phyloP scores from a whole-genome alignment of 768 basidiomycete genomes.

The Tylopilus sp. region DNA sequence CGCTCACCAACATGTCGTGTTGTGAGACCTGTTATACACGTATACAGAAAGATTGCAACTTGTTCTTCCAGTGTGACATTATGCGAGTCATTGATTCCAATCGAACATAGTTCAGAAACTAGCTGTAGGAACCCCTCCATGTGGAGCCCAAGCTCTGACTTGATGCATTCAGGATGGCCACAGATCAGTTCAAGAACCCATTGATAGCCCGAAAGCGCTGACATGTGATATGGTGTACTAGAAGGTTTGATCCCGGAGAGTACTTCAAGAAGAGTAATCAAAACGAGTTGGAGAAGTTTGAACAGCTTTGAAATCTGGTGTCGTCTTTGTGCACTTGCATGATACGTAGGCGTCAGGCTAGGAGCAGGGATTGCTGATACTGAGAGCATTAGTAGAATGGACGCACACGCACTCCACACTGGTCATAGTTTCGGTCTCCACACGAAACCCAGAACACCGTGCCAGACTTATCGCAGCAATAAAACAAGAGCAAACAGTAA shows the following conservation, averaged over 20 bases:
- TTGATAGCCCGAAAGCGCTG: background rate
- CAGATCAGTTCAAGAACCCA: background rate
- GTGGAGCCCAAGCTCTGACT: background rate
- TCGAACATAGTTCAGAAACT: background rate
- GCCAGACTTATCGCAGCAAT: too few relatives aligned
- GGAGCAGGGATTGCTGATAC: too few relatives aligned
- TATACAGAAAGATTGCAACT: background rate
- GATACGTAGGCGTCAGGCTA: too few relatives aligned
- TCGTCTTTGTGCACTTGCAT: too few relatives aligned
- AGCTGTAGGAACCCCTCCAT: background rate
- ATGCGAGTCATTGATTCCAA: background rate
- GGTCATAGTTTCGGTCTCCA: too few relatives aligned
- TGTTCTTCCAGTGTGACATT: background rate
- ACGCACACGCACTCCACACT: too few relatives aligned
- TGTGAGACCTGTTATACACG: background rate
- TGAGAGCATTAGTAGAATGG: too few relatives aligned
- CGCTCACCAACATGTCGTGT: background rate
- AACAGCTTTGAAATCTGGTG: too few relatives aligned
- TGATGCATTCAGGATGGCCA: background rate
- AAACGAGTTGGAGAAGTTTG: too few relatives aligned
- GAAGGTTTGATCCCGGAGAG: background rate
- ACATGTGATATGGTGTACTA: background rate
- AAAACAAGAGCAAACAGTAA: too few relatives aligned
- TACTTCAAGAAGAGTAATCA: too few relatives aligned
- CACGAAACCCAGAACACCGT: too few relatives aligned